These are phyloP conservation scores for Penicillium samsonianum DNA, from an alignment of 495 filamentous ascomycete species.

Conservation along the genomic window DNA sequence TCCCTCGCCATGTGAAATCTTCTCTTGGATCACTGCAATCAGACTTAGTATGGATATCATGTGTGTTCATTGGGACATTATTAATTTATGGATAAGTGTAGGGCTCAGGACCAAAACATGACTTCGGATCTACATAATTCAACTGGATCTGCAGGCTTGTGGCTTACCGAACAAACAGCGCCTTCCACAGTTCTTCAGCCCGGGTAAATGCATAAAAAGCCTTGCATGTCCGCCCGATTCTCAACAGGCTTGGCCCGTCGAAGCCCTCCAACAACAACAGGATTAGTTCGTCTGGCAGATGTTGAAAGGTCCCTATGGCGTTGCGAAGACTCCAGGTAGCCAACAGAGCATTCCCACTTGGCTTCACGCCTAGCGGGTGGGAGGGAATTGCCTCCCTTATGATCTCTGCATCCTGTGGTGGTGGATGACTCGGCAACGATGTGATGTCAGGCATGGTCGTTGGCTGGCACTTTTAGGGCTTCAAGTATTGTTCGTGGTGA, in stretches of 20 bases:
- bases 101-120: conserved; percentile 1
- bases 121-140: conserved; percentile 4
- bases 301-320: conserved; percentile 61
- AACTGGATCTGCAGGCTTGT: conserved; percentile 7
- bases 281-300: conserved; percentile 80
- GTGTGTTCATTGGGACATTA: background rate
- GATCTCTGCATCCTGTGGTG: conserved; percentile 22
- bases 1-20: conserved; percentile 75
- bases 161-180: conserved; percentile 81
- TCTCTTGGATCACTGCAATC: conserved; percentile 36
- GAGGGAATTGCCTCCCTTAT: conserved; percentile 56
- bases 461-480: conserved; percentile 30
- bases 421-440: conserved; percentile 26
- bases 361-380: conserved; percentile 86
- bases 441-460: conserved; percentile 38
- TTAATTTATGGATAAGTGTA: background rate
- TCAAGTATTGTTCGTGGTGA: conserved; percentile 22
- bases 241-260: conserved; percentile 60
- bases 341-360: conserved; percentile 80
- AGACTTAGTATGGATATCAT: conserved; percentile 2
- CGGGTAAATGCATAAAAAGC: conserved; percentile 85
- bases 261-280: conserved; percentile 73
- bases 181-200: conserved; percentile 89
- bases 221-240: conserved; percentile 80
- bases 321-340: conserved; percentile 65